Evolutionary conservation across 1,284 basidiomycete genomes (phyloP), one percentile per base, ranked within the genome.

Genomic region (Malassezia nana): DNA sequence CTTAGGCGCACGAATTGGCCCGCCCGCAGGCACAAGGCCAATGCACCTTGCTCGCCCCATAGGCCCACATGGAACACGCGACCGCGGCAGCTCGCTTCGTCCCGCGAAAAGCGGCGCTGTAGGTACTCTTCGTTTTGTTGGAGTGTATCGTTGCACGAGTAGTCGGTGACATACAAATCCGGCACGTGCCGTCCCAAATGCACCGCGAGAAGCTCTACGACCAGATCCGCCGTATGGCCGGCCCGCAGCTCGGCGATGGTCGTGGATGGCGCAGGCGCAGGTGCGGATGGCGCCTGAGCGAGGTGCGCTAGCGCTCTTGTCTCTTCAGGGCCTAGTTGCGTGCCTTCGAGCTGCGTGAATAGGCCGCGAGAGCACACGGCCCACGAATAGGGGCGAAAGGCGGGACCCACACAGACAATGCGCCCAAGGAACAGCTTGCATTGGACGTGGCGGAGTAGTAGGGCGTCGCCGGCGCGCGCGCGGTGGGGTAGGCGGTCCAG

Each of bases 131-230:
- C 58, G 6, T 59, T 59, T 31, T 63, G 60, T 3, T 54, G 53
- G 9, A 67, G 62, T 28, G 57, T 51, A 1, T 52, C n/a, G 44
- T 69, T 58, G 10, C 50, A 44, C 44, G 65, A 64, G 41, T 66
- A 69, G 50, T 69, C 67, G n/a, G 67, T 63, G 28, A 69, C 63
- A 54, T 67, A 69, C 28, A 69, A 45, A 31, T 65, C 63, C 0
- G 64, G 65, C 20, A 64, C 58, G 4, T 52, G 35, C 16, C 63
- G 56, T 28, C 55, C 52, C 9, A 62, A 52, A 26, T 58, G 65
- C 40, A 67, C 62, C 28, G 63, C 63, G 51, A 67, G 49, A 26
- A 69, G 58, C 46, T 67, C 63, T 45, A 62, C 63, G 31, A 63
- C 57, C 6, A 58, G 57, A 31, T 67, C 63, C 41, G 67, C 65